Base-by-base conservation (phyloP, 2,329 filamentous ascomycete genomes). In the Kalmusia sp. region DNA sequence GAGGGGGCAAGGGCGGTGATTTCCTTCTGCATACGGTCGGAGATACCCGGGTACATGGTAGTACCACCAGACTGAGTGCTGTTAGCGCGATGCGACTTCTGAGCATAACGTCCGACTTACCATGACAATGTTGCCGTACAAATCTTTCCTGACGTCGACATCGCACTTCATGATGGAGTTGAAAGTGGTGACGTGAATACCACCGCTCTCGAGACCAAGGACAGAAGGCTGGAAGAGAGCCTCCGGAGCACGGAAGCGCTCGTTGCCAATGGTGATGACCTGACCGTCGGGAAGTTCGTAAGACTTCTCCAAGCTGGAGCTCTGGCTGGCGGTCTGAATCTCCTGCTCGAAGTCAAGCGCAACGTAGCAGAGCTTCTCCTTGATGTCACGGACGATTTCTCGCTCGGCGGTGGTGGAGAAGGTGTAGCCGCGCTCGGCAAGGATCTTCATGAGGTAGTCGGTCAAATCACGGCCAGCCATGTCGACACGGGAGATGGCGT, bases 101-200 rank as follows among this genome's bases (percentile, higher is more conserved):
- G 6, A 4, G 21, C 14, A 30, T 7, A 9, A 3, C 17, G 25
- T 8, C 33, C 9, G 63, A 84, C 92, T 69, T 89, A 97, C 93
- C 95, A 98, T 98, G 85, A 99, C 95, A 78, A 99, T 98, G 90
- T 99, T 99, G 81, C 93, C 93, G 83, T 99, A 99, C 70, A 99
- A 89, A 82, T 98, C 95, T 89, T 98, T 98, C 86, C 95, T 91
- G 82, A 99, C 95, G 81, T 99, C 95, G 81, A 99, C 93, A 82
- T 99, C 95, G 82, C 95, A 98, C 91, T 99, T 99, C 92, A 98
- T 98, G 89, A 99, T 97, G 75, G 95, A 98, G 90, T 98, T 98
- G 91, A 97, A 98, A 74, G 95, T 98, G 79, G 93, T 98, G 78
- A 96, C 93, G 85, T 98, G 95, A 83, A 99, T 98, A 83, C 95